These are phyloP conservation scores for Nicotiana sylvestris DNA, from an alignment of 257 asterid species.

Conservation along the genomic window DNA sequence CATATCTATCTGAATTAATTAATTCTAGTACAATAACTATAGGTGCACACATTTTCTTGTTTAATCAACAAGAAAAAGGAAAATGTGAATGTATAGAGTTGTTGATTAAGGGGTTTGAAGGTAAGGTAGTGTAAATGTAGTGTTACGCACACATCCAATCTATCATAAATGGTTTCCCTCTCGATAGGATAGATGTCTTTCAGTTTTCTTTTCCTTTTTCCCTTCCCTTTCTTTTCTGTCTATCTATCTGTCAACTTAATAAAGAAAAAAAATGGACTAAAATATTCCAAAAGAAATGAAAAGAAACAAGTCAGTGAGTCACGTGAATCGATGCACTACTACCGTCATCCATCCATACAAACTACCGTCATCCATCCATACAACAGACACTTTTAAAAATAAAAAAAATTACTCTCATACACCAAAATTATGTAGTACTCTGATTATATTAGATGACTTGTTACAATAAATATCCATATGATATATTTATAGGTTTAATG, in stretches of 20 bases:
- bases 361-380: neutral
- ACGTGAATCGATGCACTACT: constrained; percentile 33
- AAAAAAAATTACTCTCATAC: too few species aligned
- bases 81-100: too few species aligned
- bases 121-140: constrained; percentile 3
- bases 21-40: too few species aligned
- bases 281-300: neutral
- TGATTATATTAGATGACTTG: too few species aligned
- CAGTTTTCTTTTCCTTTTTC: constrained; percentile 19
- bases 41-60: too few species aligned
- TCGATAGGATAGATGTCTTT: constrained; percentile 37
- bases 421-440: too few species aligned
- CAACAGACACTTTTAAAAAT: too few species aligned
- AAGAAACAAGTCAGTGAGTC: constrained; percentile 14
- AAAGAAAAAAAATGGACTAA: neutral
- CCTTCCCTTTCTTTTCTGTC: constrained; percentile 16
- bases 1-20: too few species aligned
- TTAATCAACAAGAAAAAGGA: too few species aligned
- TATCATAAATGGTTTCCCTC: constrained; percentile 19
- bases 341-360: constrained; percentile 18
- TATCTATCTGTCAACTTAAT: constrained; percentile 1
- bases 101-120: too few species aligned
- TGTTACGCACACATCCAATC: constrained; percentile 26
- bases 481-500: too few species aligned
- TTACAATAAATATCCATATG: too few species aligned